phyloP scores from a whole-genome alignment of 164 flowering plant genomes.

The grape (Vitis vinifera) region ASM3070453v1 NC_081821.1:11409501-11410000 shows the following conservation, averaged over 20 bases:
- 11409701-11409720: not conserved
- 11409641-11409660: not conserved
- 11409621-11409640: not conserved
- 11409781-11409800: conserved; percentile 1
- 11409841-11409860: not conserved
- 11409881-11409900: not conserved
- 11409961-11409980: conserved; percentile 22
- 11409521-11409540: no score
- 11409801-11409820: conserved; percentile 1
- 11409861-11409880: not conserved
- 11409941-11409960: not conserved
- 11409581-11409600: no score
- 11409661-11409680: not conserved
- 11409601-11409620: no score
- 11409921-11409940: no score
- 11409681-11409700: no score
- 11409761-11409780: conserved; percentile 1
- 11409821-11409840: conserved; percentile 11
- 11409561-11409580: no score
- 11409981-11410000: not conserved
- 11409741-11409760: conserved; percentile 11
- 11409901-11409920: not conserved
- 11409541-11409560: no score
- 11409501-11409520: no score
- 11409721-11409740: not conserved